Evolutionary conservation across 179 eudicot species (phyloP).

Genomic region (Carnegiea gigantea): DNA sequence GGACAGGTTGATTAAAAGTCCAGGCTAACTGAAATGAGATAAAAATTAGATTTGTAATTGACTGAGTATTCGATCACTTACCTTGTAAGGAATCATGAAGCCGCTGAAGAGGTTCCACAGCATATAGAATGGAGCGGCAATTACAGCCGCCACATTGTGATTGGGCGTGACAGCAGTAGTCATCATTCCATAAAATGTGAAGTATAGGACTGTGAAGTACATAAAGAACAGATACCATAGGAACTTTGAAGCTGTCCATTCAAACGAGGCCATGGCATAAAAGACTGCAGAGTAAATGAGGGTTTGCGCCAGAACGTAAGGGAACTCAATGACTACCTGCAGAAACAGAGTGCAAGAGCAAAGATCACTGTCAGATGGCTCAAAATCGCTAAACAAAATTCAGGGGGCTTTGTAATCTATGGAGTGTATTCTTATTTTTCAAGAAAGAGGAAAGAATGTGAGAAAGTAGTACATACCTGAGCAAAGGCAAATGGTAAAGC

Average conservation of each 20-base stretch:
- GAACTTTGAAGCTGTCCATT: conserved; percentile 42
- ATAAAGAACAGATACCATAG: conserved; percentile 44
- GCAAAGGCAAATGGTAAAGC: conserved; percentile 53
- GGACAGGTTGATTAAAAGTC: no score
- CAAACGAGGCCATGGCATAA: conserved; percentile 49
- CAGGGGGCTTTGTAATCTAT: no score
- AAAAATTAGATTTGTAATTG: not conserved
- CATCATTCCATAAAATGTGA: conserved; percentile 56
- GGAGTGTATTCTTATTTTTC: no score
- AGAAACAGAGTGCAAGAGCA: not conserved
- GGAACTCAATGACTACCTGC: conserved; percentile 53
- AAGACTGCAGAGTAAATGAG: conserved; percentile 40
- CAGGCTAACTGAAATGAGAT: not conserved
- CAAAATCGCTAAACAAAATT: no score
- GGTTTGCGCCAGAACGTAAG: conserved; percentile 46
- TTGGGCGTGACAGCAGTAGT: conserved; percentile 48
- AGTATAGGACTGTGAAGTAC: conserved; percentile 50
- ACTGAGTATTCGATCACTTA: not conserved
- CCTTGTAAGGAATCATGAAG: conserved; percentile 55
- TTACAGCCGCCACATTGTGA: conserved; percentile 41
- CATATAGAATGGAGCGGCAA: conserved; percentile 55
- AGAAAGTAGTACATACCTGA: conserved; percentile 30
- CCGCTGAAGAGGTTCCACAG: conserved; percentile 60
- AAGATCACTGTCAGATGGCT: not conserved
- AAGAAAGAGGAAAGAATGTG: not conserved